phyloP scores from a whole-genome alignment of 1,284 basidiomycete species.

The Coniophora puteana region DNA sequence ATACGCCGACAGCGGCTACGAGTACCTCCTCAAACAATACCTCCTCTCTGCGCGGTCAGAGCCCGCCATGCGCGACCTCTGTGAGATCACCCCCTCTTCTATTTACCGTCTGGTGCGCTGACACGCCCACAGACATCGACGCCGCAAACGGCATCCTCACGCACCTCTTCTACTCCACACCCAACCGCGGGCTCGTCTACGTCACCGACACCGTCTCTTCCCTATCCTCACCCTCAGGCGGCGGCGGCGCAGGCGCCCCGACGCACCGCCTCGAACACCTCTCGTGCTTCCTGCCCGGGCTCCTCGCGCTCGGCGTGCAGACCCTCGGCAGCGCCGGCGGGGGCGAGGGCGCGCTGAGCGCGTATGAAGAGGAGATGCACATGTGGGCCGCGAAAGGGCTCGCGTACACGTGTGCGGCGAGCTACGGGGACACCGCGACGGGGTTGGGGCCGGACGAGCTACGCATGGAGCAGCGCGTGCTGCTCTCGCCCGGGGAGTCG shows the following conservation, averaged over 20 bases:
- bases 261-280: slow-evolving; percentile 42
- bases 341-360: slow-evolving; percentile 22
- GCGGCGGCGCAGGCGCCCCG: slow-evolving; percentile 15
- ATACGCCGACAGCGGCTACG: slow-evolving; percentile 34
- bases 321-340: too few relatives aligned
- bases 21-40: slow-evolving; percentile 39
- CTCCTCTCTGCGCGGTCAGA: slow-evolving; percentile 38
- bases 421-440: slow-evolving; percentile 37
- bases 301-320: slow-evolving; percentile 43
- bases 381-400: slow-evolving; percentile 42
- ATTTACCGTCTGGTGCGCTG: neutral
- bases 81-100: slow-evolving; percentile 24
- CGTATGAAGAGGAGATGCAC: slow-evolving; percentile 27
- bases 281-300: slow-evolving; percentile 46
- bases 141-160: slow-evolving; percentile 33
- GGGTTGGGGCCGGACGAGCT: slow-evolving; percentile 42
- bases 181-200: slow-evolving; percentile 39
- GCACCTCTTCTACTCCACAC: slow-evolving; percentile 38
- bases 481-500: slow-evolving; percentile 4
- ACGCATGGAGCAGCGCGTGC: too few relatives aligned
- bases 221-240: slow-evolving; percentile 1
- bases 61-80: slow-evolving; percentile 31
- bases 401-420: slow-evolving; percentile 40
- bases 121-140: slow-evolving; percentile 30
- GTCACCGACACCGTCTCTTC: slow-evolving; percentile 41